Evolutionary conservation across 352 stramenopile species (phyloP).

Genomic region (Globisporangium megalacanthum): DNA sequence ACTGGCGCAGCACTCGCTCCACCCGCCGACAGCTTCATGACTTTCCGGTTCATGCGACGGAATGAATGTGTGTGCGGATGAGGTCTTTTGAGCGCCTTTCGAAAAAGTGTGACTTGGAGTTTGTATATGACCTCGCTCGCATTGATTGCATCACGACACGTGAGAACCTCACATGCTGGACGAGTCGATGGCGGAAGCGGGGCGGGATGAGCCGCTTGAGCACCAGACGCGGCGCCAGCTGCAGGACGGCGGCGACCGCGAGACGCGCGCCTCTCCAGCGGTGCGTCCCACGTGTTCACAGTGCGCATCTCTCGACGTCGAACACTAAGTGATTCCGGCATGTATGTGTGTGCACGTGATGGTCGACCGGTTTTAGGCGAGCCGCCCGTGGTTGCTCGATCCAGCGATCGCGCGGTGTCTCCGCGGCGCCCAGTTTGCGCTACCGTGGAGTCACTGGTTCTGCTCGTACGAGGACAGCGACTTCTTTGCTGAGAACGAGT

Average conservation of each 20-base stretch:
- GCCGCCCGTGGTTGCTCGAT: background rate
- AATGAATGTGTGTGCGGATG: background rate
- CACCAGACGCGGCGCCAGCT: conserved; percentile 16
- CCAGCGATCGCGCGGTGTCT: background rate
- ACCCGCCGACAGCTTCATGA: conserved; percentile 31
- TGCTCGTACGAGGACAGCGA: conserved; percentile 55
- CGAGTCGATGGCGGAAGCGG: conserved; percentile 17
- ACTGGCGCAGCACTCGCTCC: conserved; percentile 15
- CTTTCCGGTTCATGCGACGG: conserved; percentile 33
- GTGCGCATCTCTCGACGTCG: too few relatives aligned
- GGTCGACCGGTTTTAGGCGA: background rate
- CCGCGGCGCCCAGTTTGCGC: conserved; percentile 26
- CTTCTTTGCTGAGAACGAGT: conserved; percentile 78
- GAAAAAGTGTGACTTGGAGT: background rate
- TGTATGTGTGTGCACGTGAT: too few relatives aligned
- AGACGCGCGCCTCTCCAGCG: too few relatives aligned
- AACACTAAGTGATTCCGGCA: too few relatives aligned
- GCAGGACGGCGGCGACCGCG: conserved; percentile 10
- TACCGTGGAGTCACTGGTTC: conserved; percentile 74
- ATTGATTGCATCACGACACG: too few relatives aligned
- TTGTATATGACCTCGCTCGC: background rate
- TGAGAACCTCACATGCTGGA: background rate
- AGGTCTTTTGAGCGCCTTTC: background rate
- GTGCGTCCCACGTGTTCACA: too few relatives aligned
- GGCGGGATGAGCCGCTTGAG: conserved; percentile 40